A percentile compares a stretch with the other conserved stretches of the same genome.
phyloP scores from a whole-genome alignment of 1,139 yeast genomes.

The Zygoascus sp. region DNA sequence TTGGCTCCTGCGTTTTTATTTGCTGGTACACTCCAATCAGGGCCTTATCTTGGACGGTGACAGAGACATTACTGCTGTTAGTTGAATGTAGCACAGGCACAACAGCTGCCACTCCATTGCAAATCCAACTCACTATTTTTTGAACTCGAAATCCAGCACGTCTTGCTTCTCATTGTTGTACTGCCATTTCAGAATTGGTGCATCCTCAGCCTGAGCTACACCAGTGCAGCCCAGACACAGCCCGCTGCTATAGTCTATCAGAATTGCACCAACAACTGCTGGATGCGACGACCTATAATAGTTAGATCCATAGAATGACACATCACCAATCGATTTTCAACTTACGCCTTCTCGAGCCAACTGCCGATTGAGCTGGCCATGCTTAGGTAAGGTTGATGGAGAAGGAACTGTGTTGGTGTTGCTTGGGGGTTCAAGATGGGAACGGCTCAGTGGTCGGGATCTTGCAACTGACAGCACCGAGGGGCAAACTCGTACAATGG shows the following conservation, averaged over 20 bases:
- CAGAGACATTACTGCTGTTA: conserved; percentile 16
- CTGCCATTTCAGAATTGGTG: conserved; percentile 25
- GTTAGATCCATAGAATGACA: too few relatives aligned
- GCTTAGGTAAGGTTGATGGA: too few relatives aligned
- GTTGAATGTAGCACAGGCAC: conserved; percentile 5
- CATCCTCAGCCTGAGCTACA: conserved; percentile 28
- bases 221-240: conserved; percentile 31
- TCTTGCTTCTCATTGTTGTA: conserved; percentile 9
- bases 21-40: conserved; percentile 23
- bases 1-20: background rate
- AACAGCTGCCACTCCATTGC: background rate
- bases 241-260: conserved; percentile 26
- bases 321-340: too few relatives aligned
- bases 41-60: conserved; percentile 16
- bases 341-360: background rate
- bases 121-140: conserved; percentile 4
- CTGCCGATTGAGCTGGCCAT: background rate
- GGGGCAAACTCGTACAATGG: background rate
- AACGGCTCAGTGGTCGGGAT: too few relatives aligned
- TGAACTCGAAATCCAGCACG: conserved; percentile 5
- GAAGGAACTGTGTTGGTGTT: too few relatives aligned
- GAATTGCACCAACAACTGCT: conserved; percentile 26
- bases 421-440: too few relatives aligned
- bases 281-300: conserved; percentile 17
- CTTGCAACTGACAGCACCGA: background rate